These are phyloP conservation scores for Penstemon barbatus DNA, from an alignment of 257 asterid genomes.

Conservation along the genomic window DNA sequence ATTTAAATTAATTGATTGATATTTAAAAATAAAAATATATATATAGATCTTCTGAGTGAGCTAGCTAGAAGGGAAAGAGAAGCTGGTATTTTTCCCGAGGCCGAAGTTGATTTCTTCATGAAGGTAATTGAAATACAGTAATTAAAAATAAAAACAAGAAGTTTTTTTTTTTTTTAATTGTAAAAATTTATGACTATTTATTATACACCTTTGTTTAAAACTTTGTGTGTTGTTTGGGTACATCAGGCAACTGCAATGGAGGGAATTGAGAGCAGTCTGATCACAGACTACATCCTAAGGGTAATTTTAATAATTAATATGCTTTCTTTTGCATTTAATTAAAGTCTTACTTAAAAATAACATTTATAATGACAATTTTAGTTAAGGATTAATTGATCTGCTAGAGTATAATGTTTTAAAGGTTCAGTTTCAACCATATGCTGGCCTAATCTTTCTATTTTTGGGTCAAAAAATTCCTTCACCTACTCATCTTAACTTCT, in stretches of 20 bases:
- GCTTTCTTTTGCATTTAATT: background rate
- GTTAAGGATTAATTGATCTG: background rate
- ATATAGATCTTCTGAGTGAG: constrained; percentile 72
- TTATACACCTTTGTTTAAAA: background rate
- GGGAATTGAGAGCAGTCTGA: constrained; percentile 64
- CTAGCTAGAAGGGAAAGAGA: constrained; percentile 73
- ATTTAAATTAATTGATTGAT: background rate
- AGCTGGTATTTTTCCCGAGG: constrained; percentile 74
- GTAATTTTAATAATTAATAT: constrained; percentile 27
- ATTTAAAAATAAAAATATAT: background rate
- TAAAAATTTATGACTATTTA: background rate
- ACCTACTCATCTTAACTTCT: constrained; percentile 16
- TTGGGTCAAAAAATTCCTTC: constrained; percentile 27
- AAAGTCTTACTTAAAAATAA: background rate
- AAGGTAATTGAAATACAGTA: constrained; percentile 48
- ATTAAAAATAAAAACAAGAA: background rate
- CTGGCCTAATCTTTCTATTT: background rate
- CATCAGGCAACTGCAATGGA: constrained; percentile 58
- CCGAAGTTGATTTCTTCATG: constrained; percentile 86
- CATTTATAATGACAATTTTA: background rate
- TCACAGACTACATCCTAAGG: constrained; percentile 63
- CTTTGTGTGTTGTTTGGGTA: background rate
- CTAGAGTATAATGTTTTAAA: background rate
- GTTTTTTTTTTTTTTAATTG: background rate
- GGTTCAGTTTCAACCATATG: constrained; percentile 10